phyloP scores from a whole-genome alignment of 106 monocot species.

The Platanthera guangdongensis region DNA sequence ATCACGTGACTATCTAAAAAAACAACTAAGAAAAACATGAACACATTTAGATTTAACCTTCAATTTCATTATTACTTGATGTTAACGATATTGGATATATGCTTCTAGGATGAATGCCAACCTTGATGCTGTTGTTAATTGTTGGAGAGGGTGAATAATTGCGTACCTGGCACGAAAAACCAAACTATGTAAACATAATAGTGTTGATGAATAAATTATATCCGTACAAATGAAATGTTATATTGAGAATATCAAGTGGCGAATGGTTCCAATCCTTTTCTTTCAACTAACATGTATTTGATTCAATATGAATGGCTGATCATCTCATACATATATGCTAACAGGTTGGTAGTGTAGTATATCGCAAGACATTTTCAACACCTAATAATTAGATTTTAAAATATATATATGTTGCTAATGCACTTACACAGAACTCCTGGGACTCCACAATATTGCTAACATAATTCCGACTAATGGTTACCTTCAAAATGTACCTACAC shows the following conservation, averaged over 20 bases:
- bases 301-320: neutral
- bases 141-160: constrained; percentile 81
- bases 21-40: no score
- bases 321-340: neutral
- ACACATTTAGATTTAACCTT: neutral
- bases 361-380: neutral
- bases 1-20: no score
- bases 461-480: constrained; percentile 46
- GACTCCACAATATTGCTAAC: constrained; percentile 45
- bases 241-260: neutral
- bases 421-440: constrained; percentile 40
- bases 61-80: neutral
- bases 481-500: constrained; percentile 46
- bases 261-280: neutral
- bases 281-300: neutral
- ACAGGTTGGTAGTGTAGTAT: neutral
- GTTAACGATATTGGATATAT: neutral
- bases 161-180: constrained; percentile 50
- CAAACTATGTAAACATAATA: neutral
- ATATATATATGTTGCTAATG: neutral
- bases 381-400: neutral
- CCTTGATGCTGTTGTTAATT: constrained; percentile 99
- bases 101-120: constrained; percentile 13
- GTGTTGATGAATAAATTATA: neutral
- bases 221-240: neutral